These are phyloP conservation scores for Chondrostereum purpureum DNA, from an alignment of 1,284 basidiomycete genomes.

Conservation along the genomic window DNA sequence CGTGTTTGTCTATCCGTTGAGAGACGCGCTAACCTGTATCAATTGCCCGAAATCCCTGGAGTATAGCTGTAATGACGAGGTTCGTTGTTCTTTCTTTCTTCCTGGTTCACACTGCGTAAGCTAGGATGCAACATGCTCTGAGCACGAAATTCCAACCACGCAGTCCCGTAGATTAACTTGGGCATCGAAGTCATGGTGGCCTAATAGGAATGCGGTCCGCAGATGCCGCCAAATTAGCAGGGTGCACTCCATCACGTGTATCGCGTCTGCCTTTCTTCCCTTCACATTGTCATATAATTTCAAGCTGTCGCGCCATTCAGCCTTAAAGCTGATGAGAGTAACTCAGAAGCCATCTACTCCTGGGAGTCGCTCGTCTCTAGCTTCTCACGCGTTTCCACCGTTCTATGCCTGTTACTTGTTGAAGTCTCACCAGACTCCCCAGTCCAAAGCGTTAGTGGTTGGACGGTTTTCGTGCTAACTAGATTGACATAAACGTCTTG, in stretches of 20 bases:
- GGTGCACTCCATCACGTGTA: neutral
- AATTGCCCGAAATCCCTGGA: slow-evolving; percentile 71
- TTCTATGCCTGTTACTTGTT: slow-evolving; percentile 91
- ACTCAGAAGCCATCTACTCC: neutral
- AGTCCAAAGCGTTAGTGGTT: slow-evolving; percentile 49
- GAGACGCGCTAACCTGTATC: slow-evolving; percentile 54
- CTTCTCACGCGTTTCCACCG: slow-evolving; percentile 58
- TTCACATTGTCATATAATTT: too few relatives aligned
- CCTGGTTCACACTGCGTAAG: slow-evolving; percentile 30
- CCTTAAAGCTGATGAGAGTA: neutral
- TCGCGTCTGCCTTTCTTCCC: too few relatives aligned
- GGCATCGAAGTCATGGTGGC: neutral
- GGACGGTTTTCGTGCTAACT: slow-evolving; percentile 5
- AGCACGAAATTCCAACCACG: slow-evolving; percentile 33
- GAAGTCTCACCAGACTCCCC: slow-evolving; percentile 54
- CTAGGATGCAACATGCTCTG: neutral
- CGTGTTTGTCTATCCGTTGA: too few relatives aligned
- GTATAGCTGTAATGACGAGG: slow-evolving; percentile 64
- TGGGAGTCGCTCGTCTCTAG: slow-evolving; percentile 31
- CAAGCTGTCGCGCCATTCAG: too few relatives aligned
- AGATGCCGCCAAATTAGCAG: too few relatives aligned
- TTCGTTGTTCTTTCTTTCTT: slow-evolving; percentile 66
- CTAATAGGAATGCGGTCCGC: too few relatives aligned
- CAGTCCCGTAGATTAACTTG: slow-evolving; percentile 65
- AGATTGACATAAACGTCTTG: neutral